Evolutionary conservation across 176 grass and related monocot genomes (phyloP), one percentile per base, ranked within the genome.

Genomic region (Triticum monococcum): DNA sequence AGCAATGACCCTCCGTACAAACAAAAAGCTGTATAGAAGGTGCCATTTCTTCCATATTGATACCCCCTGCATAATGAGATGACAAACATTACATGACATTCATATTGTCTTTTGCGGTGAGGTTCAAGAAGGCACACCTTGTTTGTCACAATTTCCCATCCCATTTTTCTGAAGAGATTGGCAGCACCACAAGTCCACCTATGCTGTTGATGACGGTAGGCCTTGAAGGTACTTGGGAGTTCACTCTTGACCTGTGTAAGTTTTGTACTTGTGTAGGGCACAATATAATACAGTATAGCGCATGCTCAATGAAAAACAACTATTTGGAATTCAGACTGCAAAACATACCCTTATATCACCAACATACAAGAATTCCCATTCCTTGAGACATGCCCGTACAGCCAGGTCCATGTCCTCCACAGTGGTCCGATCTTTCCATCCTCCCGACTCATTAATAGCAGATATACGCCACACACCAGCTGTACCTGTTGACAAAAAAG

Each of bases 321-420:
- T 25, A 38, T n/a, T 33, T 26, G 18, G 56, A 62, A 35, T 61
- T 60, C 80, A 80, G 45, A 71, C 46, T 62, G n/a, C 17, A 40
- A 64, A 50, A 68, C 45, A 80, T 94, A 98, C 96, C 93, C 84
- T 98, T 69, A 95, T 89, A 84, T 98, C 88, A 87, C 94, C 94
- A 64, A 94, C 92, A 89, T 95, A 98, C 78, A 98, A 82, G 84
- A 98, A 95, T 77, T 98, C 84, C 96, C 96, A 95, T 78, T 93
- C 93, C 74, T 80, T 91, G 17, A 98, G 91, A 77, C 88, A 82
- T 86, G 88, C 82, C 68, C 96, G 78, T 83, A 98, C 92, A 82
- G 93, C 96, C 88, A 98, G 88, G 75, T 96, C 96, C 96, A 98
- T 98, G 41, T 98, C 96, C 75, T 98, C 96, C n/a, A 98, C 96